Percentiles rank a stretch among this genome's conserved stretches.
Evolutionary conservation across 768 basidiomycete species (phyloP).

Genomic region (Amanita rubescens): DNA sequence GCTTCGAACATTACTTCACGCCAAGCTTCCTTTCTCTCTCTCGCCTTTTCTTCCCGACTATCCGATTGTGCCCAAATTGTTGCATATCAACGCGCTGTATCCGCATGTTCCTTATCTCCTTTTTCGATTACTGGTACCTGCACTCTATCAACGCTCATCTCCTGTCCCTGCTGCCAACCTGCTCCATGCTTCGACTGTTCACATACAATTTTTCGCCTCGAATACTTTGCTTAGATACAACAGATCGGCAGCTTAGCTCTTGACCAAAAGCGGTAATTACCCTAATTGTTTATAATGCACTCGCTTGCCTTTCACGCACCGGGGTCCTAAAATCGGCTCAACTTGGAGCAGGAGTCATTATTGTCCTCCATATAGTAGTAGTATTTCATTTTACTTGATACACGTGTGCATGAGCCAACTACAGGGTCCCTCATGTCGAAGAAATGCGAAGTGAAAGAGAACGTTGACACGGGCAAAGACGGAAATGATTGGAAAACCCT

Average conservation of each 20-base stretch:
- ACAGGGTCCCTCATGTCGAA: conserved; percentile 7
- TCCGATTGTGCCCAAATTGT: neutral
- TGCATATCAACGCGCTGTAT: neutral
- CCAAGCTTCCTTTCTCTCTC: neutral
- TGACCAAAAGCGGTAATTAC: neutral
- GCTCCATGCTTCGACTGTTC: neutral
- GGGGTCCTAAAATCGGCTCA: neutral
- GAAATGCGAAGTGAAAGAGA: neutral
- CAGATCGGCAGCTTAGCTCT: neutral
- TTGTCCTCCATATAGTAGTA: neutral
- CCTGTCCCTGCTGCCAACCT: neutral
- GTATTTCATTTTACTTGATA: neutral
- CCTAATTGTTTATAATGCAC: neutral
- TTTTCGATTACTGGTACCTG: neutral
- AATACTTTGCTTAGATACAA: neutral
- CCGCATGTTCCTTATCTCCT: conserved; percentile 1
- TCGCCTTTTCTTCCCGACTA: neutral
- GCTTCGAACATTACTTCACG: neutral
- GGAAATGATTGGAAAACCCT: conserved; percentile 3
- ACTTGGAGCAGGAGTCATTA: neutral
- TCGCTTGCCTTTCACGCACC: neutral
- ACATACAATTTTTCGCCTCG: neutral
- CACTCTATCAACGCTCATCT: neutral
- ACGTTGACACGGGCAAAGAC: conserved; percentile 3
- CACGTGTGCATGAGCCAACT: conserved; percentile 7